Evolutionary conservation across 2,329 filamentous ascomycete species (phyloP).

Genomic region (Trichophyton schoenleinii): DNA sequence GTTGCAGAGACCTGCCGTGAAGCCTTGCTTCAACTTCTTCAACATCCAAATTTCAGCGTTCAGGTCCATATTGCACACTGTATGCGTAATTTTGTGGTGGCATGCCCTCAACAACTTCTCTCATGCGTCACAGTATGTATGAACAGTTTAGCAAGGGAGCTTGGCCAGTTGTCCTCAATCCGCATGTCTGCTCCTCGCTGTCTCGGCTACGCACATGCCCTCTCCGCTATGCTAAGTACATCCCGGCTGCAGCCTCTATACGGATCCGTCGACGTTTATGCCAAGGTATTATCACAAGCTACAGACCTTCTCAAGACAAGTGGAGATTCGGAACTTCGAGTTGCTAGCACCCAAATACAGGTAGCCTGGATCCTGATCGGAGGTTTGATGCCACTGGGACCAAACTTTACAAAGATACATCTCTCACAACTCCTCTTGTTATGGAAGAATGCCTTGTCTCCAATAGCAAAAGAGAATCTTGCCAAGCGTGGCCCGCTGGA

Average conservation of each 20-base stretch:
- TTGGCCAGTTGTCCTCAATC: conserved; percentile 61
- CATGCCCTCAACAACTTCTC: conserved; percentile 82
- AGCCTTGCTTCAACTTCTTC: conserved; percentile 73
- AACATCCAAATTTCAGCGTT: conserved; percentile 92
- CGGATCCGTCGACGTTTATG: conserved; percentile 91
- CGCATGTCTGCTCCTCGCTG: conserved; percentile 72
- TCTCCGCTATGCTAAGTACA: conserved; percentile 81
- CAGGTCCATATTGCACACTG: conserved; percentile 82
- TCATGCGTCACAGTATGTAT: conserved; percentile 89
- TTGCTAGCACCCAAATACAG: conserved; percentile 89
- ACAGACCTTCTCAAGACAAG: conserved; percentile 87
- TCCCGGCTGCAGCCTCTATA: conserved; percentile 80
- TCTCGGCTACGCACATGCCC: conserved; percentile 78
- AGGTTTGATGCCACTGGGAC: conserved; percentile 87
- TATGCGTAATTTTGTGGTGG: conserved; percentile 73
- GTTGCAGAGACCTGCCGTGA: conserved; percentile 79
- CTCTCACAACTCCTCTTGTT: conserved; percentile 82
- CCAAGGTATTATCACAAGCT: conserved; percentile 77
- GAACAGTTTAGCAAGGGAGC: conserved; percentile 82
- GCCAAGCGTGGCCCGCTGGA: conserved; percentile 73
- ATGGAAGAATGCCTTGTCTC: conserved; percentile 94
- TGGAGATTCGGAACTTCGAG: conserved; percentile 75
- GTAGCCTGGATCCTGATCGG: conserved; percentile 97
- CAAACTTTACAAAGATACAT: conserved; percentile 98
- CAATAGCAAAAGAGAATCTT: conserved; percentile 83